A percentile compares a stretch with the other conserved stretches of the same genome.
Evolutionary conservation across 352 stramenopile genomes (phyloP).

Genomic region (Phytophthora sp.): DNA sequence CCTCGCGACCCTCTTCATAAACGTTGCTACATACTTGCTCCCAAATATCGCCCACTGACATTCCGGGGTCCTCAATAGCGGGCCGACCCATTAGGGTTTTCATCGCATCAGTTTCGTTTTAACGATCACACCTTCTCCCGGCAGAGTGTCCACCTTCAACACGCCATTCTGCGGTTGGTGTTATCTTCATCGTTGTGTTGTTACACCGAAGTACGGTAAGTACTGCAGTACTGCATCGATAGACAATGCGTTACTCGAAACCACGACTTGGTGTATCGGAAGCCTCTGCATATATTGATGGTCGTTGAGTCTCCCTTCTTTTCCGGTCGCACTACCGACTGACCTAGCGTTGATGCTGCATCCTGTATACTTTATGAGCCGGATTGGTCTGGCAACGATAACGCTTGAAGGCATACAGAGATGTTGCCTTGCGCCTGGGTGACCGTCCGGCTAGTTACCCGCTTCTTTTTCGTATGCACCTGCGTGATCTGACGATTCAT

Average conservation of each 20-base stretch:
- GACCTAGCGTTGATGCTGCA: too few species aligned
- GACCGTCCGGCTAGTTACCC: neutral
- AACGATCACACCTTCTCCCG: neutral
- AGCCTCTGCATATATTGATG: conserved; percentile 4
- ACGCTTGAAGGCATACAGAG: neutral
- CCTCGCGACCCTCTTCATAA: too few species aligned
- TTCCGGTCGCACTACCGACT: neutral
- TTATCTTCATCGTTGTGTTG: conserved; percentile 1
- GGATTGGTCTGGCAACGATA: neutral
- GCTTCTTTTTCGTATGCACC: neutral
- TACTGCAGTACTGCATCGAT: conserved; percentile 16
- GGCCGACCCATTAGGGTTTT: conserved; percentile 3
- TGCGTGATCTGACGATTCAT: neutral
- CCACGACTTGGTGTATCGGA: conserved; percentile 15
- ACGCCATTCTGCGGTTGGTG: neutral
- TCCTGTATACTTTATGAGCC: neutral
- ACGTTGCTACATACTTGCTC: conserved; percentile 10
- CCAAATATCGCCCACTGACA: conserved; percentile 7
- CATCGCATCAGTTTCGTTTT: conserved; percentile 2
- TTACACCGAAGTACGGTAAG: neutral
- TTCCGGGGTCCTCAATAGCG: neutral
- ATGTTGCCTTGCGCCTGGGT: neutral
- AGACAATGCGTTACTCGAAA: conserved; percentile 10
- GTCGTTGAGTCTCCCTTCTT: neutral
- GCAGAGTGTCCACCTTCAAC: neutral